Evolutionary conservation across 1,284 basidiomycete genomes (phyloP).

Genomic region (Xerocomus amazonicus): DNA sequence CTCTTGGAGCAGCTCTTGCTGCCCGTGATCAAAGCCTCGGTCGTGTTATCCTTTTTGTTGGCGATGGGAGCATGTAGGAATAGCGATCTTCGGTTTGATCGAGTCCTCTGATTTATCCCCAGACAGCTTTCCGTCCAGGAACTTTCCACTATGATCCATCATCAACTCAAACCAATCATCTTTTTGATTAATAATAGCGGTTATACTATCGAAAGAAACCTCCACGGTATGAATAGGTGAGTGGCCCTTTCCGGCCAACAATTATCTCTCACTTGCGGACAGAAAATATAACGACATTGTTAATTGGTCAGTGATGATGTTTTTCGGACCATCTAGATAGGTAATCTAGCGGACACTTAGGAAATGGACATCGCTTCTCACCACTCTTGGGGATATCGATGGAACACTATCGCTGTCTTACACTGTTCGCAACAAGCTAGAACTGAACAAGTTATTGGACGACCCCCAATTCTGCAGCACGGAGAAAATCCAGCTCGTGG

Average conservation of each 20-base stretch:
- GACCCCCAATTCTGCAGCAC: conserved; percentile 55
- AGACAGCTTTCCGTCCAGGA: conserved; percentile 76
- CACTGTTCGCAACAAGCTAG: conserved; percentile 59
- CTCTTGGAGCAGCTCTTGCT: conserved; percentile 76
- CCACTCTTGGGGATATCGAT: conserved; percentile 54
- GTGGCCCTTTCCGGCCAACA: conserved; percentile 10
- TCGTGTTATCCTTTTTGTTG: conserved; percentile 82
- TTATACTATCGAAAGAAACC: conserved; percentile 82
- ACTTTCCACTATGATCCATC: conserved; percentile 73
- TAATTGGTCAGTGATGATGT: conserved; percentile 46
- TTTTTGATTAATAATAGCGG: conserved; percentile 90
- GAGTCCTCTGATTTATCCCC: background rate
- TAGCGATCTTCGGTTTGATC: background rate
- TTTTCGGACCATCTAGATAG: conserved; percentile 2
- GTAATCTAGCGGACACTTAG: conserved; percentile 17
- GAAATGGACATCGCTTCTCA: conserved; percentile 61
- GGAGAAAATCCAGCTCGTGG: conserved; percentile 71
- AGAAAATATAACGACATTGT: conserved; percentile 73
- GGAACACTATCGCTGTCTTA: conserved; percentile 61
- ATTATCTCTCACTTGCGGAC: conserved; percentile 30
- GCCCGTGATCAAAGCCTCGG: conserved; percentile 62
- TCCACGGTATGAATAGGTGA: conserved; percentile 59
- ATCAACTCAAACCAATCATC: conserved; percentile 70
- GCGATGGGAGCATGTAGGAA: conserved; percentile 73
- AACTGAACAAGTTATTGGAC: conserved; percentile 61